Percentiles rank a stretch among this genome's conserved stretches.
These are phyloP conservation scores for Vitis labrusca DNA, from an alignment of 164 flowering plant genomes.

Conservation along the genomic window DNA sequence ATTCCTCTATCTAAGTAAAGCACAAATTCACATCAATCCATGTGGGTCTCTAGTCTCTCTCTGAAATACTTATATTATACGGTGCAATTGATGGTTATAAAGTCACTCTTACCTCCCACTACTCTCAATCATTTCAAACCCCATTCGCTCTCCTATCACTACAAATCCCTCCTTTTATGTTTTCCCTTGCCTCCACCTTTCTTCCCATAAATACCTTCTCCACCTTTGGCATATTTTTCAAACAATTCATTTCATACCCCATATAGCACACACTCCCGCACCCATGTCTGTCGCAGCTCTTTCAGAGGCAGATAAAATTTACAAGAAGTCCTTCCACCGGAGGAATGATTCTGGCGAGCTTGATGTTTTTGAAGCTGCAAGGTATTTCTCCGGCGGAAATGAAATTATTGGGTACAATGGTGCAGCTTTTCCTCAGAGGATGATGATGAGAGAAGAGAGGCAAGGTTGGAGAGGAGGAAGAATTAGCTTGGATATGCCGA, in stretches of 20 bases:
- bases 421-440: constrained; percentile 23
- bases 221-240: constrained; percentile 2
- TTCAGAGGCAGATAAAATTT: constrained; percentile 22
- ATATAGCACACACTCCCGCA: background rate
- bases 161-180: constrained; percentile 11
- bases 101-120: constrained; percentile 31
- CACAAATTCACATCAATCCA: constrained; percentile 12
- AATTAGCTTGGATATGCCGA: constrained; percentile 64
- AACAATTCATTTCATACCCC: background rate
- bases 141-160: constrained; percentile 14
- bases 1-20: constrained; percentile 11
- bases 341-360: constrained; percentile 74
- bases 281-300: constrained; percentile 43
- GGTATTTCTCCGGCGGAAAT: constrained; percentile 65
- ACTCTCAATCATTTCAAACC: constrained; percentile 43
- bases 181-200: background rate
- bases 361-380: constrained; percentile 84
- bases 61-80: constrained; percentile 4
- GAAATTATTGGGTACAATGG: constrained; percentile 23
- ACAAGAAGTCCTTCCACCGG: constrained; percentile 47
- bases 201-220: background rate
- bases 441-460: constrained; percentile 30
- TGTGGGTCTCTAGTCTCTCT: constrained; percentile 17
- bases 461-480: constrained; percentile 43
- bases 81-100: constrained; percentile 18